Percentiles rank a stretch among this genome's conserved stretches.
phyloP scores from a whole-genome alignment of 352 stramenopile species.

The Pythium utonaiense region DNA sequence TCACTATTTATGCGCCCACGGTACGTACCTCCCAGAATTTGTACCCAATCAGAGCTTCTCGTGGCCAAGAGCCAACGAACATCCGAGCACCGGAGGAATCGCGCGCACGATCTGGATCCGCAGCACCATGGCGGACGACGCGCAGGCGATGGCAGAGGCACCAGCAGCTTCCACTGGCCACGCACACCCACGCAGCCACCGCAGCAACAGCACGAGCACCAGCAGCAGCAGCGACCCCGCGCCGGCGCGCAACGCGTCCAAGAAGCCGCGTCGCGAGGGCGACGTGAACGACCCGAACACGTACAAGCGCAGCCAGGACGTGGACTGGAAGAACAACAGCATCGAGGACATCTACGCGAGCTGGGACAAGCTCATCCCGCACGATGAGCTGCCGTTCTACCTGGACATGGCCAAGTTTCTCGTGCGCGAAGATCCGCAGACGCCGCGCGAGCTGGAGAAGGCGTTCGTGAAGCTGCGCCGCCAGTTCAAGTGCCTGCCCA shows the following conservation, averaged over 20 bases:
- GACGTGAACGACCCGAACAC: constrained; percentile 78
- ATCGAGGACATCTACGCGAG: constrained; percentile 86
- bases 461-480: constrained; percentile 78
- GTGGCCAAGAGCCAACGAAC: not conserved
- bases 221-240: not conserved
- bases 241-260: constrained; percentile 16
- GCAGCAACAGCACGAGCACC: not conserved
- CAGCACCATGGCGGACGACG: not conserved
- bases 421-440: constrained; percentile 66
- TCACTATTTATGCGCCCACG: not conserved
- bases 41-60: constrained; percentile 1
- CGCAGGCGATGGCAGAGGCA: not conserved
- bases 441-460: constrained; percentile 79
- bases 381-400: constrained; percentile 62
- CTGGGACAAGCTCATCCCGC: constrained; percentile 82
- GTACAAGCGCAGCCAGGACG: constrained; percentile 82
- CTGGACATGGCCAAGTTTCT: constrained; percentile 84
- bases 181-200: not conserved
- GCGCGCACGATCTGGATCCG: not conserved
- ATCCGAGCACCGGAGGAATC: not conserved
- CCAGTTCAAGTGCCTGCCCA: constrained; percentile 86
- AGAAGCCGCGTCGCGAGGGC: constrained; percentile 27
- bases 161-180: too few species aligned
- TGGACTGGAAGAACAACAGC: constrained; percentile 76
- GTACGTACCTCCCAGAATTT: not conserved